Percentiles rank a stretch among this genome's conserved stretches.
phyloP scores from a whole-genome alignment of 257 asterid genomes.

The Capsicum chinense region DNA sequence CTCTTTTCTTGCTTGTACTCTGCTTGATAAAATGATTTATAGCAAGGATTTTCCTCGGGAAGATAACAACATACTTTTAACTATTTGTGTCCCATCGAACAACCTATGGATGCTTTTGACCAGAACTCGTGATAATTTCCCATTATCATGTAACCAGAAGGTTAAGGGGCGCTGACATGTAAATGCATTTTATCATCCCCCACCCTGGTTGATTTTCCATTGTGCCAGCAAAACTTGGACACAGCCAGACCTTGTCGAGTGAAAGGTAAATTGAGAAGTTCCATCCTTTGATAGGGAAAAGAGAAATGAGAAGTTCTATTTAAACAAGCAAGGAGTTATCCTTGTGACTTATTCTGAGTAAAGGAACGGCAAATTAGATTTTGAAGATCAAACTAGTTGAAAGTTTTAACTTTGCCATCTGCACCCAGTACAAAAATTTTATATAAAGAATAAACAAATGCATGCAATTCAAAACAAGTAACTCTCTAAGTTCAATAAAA shows the following conservation, averaged over 20 bases:
- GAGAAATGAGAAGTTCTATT: background rate
- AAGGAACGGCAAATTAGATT: background rate
- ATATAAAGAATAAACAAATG: slow-evolving; percentile 13
- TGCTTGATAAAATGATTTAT: no score
- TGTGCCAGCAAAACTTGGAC: no score
- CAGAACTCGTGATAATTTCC: background rate
- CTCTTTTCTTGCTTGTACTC: no score
- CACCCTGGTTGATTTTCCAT: no score
- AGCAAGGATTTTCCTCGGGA: background rate
- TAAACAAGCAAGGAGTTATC: background rate
- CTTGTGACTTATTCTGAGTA: background rate
- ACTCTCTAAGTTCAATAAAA: background rate
- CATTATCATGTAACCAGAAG: background rate
- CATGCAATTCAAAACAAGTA: background rate
- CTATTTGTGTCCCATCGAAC: background rate
- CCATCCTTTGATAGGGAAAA: no score
- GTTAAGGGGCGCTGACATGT: no score
- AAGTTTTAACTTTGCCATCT: background rate
- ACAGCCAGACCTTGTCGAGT: background rate
- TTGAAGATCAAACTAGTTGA: background rate
- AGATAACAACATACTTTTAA: background rate
- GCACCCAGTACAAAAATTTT: background rate
- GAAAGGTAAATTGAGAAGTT: background rate
- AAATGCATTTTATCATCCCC: no score
- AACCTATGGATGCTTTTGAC: background rate